A percentile compares a stretch with the other conserved stretches of the same genome.
Conservation (phyloP, 2,329 filamentous ascomycete genomes). For the Claviceps paspali region DNA sequence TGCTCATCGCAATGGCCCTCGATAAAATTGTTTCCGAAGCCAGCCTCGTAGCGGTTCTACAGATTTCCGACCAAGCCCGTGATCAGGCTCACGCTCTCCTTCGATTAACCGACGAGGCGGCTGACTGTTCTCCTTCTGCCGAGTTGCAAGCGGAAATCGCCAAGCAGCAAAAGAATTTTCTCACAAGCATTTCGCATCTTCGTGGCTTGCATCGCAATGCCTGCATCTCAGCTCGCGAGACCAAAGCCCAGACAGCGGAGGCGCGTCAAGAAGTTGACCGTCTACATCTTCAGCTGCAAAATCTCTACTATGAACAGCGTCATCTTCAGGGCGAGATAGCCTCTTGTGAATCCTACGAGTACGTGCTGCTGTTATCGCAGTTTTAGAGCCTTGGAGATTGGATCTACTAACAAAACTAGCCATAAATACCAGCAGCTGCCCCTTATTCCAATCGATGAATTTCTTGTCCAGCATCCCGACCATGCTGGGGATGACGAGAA, state of each 20-base stretch:
- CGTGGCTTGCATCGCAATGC: slow-evolving; percentile 73
- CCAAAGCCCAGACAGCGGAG: slow-evolving; percentile 74
- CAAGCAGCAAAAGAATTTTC: slow-evolving; percentile 65
- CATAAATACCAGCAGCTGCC: slow-evolving; percentile 82
- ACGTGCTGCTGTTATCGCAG: slow-evolving; percentile 20
- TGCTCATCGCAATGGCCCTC: slow-evolving; percentile 18
- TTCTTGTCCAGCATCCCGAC: slow-evolving; percentile 62
- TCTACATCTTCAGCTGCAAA: slow-evolving; percentile 84
- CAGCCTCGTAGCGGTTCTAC: slow-evolving; percentile 50
- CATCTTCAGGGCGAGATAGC: slow-evolving; percentile 81
- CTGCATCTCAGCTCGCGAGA: slow-evolving; percentile 66
- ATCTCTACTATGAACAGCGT: slow-evolving; percentile 89
- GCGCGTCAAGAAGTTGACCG: slow-evolving; percentile 82
- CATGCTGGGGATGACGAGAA: slow-evolving; percentile 59
- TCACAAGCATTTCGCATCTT: slow-evolving; percentile 63
- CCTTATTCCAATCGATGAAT: slow-evolving; percentile 69
- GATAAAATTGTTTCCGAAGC: slow-evolving; percentile 26
- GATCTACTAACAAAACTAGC: slow-evolving; percentile 26
- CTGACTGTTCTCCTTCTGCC: slow-evolving; percentile 25
- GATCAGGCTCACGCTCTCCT: slow-evolving; percentile 55
- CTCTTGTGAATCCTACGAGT: slow-evolving; percentile 87
- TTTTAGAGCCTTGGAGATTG: not conserved
- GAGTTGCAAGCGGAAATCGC: slow-evolving; percentile 45
- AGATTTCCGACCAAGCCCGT: slow-evolving; percentile 58
- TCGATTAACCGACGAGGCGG: slow-evolving; percentile 32